Conservation (phyloP, 139 green algal genomes). For the Chlamydomonas sphaeroides region DNA sequence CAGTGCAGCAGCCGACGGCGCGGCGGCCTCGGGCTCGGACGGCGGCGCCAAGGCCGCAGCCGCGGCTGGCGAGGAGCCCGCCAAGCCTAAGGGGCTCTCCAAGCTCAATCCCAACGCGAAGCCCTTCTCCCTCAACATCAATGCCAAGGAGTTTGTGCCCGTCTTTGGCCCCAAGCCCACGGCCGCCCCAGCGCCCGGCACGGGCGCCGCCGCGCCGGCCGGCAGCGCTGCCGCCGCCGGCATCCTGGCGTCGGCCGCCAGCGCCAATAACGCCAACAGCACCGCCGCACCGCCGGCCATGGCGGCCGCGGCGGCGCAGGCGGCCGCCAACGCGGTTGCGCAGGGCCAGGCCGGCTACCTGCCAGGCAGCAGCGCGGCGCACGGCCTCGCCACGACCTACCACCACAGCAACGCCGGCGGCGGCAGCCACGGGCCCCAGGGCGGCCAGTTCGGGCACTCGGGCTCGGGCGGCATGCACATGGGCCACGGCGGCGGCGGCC, state of each 20-base stretch:
- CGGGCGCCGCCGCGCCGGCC: neutral
- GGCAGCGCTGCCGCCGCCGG: neutral
- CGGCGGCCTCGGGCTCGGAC: neutral
- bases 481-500: neutral
- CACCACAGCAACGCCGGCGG: neutral
- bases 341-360: constrained; percentile 3
- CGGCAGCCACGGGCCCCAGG: neutral
- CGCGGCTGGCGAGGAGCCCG: neutral
- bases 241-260: neutral
- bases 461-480: neutral
- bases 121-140: constrained; percentile 69
- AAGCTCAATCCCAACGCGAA: constrained; percentile 72
- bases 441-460: neutral
- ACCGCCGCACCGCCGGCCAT: neutral
- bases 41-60: neutral
- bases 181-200: neutral
- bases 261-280: neutral
- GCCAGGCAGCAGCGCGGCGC: neutral
- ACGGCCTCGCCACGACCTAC: neutral
- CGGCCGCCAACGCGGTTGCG: neutral
- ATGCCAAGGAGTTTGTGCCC: constrained; percentile 69
- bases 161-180: neutral
- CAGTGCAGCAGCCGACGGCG: constrained; percentile 4
- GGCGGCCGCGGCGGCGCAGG: constrained; percentile 12
- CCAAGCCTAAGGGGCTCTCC: constrained; percentile 29